A percentile compares a stretch with the other conserved stretches of the same genome.
phyloP scores from a whole-genome alignment of 345 rosid genomes.

The Hevea brasiliensis region DNA sequence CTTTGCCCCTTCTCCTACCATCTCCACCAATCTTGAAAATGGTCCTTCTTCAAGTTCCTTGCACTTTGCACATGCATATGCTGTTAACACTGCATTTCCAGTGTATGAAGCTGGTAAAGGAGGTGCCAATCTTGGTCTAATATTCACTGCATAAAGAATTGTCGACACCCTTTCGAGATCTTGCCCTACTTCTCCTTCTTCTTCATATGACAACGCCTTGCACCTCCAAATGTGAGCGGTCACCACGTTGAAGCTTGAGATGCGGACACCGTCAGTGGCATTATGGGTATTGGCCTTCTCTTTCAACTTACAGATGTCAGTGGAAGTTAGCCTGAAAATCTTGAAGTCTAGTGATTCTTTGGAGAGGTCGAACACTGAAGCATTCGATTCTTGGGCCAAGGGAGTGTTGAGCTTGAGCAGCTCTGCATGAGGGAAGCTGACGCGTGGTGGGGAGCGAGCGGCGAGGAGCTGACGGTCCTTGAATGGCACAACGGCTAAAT shows the following conservation, averaged over 20 bases:
- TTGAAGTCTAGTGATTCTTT: slow-evolving; percentile 60
- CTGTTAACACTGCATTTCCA: slow-evolving; percentile 70
- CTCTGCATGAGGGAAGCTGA: slow-evolving; percentile 76
- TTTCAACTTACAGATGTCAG: slow-evolving; percentile 50
- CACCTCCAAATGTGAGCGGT: slow-evolving; percentile 74
- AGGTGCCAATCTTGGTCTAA: slow-evolving; percentile 61
- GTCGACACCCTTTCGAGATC: slow-evolving; percentile 47
- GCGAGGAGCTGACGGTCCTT: slow-evolving; percentile 72
- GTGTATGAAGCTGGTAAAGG: slow-evolving; percentile 52
- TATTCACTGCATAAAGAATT: slow-evolving; percentile 73
- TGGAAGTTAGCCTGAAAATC: slow-evolving; percentile 56
- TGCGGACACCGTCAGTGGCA: neutral
- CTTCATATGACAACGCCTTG: slow-evolving; percentile 52
- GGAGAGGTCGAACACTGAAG: slow-evolving; percentile 49
- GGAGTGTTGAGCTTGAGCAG: slow-evolving; percentile 41
- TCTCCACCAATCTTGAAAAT: slow-evolving; percentile 51
- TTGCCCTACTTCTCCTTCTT: too few species aligned
- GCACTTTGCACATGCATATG: slow-evolving; percentile 56
- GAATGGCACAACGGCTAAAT: slow-evolving; percentile 54
- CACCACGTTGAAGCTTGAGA: slow-evolving; percentile 60
- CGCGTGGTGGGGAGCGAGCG: slow-evolving; percentile 69
- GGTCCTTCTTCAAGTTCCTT: slow-evolving; percentile 48
- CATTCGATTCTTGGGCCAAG: slow-evolving; percentile 24
- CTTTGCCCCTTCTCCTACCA: slow-evolving; percentile 49
- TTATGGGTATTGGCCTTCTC: slow-evolving; percentile 40